phyloP scores from a whole-genome alignment of 179 eudicot species.

The Silene coronaria region DNA sequence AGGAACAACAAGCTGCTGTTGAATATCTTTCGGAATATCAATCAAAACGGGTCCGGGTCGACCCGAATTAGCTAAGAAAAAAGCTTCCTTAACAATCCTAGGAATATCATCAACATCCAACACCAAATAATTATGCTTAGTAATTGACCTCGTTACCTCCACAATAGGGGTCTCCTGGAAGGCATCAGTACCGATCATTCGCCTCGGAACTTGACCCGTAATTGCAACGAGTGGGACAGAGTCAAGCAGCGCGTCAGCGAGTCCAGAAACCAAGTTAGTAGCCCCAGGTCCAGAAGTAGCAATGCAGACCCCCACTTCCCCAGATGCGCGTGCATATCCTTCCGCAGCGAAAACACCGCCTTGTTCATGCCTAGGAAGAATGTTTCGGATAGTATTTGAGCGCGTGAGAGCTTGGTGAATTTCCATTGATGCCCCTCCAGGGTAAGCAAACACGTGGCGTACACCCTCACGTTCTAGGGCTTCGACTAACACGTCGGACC shows the following conservation, averaged over 20 bases:
- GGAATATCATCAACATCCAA: slow-evolving; percentile 83
- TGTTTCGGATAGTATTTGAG: slow-evolving; percentile 46
- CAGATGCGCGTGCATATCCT: slow-evolving; percentile 83
- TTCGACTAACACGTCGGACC: slow-evolving; percentile 76
- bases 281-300: slow-evolving; percentile 97
- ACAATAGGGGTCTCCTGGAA: slow-evolving; percentile 94
- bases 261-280: slow-evolving; percentile 73
- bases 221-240: slow-evolving; percentile 76
- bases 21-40: slow-evolving; percentile 88
- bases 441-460: slow-evolving; percentile 71
- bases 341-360: slow-evolving; percentile 83
- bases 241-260: slow-evolving; percentile 78
- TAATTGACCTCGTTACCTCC: slow-evolving; percentile 80
- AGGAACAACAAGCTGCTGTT: slow-evolving; percentile 70
- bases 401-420: slow-evolving; percentile 89
- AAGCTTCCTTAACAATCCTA: slow-evolving; percentile 72
- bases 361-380: slow-evolving; percentile 84
- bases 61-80: slow-evolving; percentile 60
- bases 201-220: slow-evolving; percentile 79
- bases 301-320: slow-evolving; percentile 73
- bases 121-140: slow-evolving; percentile 81
- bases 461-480: slow-evolving; percentile 87
- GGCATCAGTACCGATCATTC: slow-evolving; percentile 89
- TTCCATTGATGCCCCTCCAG: slow-evolving; percentile 88
- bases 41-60: slow-evolving; percentile 85